Conservation (phyloP, 306 rosid genomes). For the Cicer cuneatum region DNA sequence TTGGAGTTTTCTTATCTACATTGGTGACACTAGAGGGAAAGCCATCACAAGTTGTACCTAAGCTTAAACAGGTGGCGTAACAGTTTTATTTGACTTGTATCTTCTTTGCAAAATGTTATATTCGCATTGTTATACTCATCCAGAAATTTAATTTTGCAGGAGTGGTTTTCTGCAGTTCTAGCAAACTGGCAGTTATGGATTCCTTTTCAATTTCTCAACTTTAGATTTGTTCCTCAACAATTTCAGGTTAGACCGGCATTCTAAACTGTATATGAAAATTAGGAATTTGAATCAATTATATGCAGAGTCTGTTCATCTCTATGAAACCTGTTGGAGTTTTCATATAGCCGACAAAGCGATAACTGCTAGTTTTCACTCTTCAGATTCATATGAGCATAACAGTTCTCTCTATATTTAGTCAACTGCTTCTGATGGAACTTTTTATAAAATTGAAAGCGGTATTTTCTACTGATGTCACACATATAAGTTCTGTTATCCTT, state of each 20-base stretch:
- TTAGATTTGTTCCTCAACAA: constrained; percentile 94
- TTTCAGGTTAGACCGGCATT: constrained; percentile 72
- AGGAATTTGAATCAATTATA: constrained; percentile 34
- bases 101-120: constrained; percentile 26
- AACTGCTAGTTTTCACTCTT: constrained; percentile 15
- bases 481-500: constrained; percentile 5
- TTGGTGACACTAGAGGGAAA: constrained; percentile 85
- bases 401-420: not conserved
- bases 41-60: constrained; percentile 73
- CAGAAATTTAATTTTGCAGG: constrained; percentile 56
- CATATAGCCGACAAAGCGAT: not conserved
- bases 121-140: constrained; percentile 36
- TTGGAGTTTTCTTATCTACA: constrained; percentile 77
- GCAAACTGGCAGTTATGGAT: constrained; percentile 98
- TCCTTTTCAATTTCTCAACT: constrained; percentile 96
- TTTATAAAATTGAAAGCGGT: not conserved
- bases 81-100: constrained; percentile 32
- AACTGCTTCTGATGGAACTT: constrained; percentile 29
- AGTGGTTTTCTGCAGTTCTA: constrained; percentile 86
- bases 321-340: constrained; percentile 13
- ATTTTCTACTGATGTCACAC: constrained; percentile 15
- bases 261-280: constrained; percentile 17
- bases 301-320: constrained; percentile 23
- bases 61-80: constrained; percentile 83
- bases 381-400: constrained; percentile 22